phyloP scores from a whole-genome alignment of 2,329 filamentous ascomycete genomes.

The Alternaria dauci region DNA sequence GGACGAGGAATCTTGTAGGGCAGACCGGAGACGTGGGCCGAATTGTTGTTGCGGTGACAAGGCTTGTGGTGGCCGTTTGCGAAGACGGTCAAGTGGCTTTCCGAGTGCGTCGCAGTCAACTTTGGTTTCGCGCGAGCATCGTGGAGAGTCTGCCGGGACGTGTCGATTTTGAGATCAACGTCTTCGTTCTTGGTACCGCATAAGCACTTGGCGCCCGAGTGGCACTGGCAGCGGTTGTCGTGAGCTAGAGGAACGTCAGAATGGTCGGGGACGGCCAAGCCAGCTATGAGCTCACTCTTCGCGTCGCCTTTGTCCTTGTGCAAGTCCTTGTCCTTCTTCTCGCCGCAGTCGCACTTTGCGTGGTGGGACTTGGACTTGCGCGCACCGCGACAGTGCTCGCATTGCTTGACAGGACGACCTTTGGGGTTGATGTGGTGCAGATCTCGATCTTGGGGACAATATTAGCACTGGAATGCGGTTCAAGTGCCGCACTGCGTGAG shows the following conservation, averaged over 20 bases:
- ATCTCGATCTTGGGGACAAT: constrained; percentile 73
- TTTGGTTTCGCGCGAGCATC: constrained; percentile 63
- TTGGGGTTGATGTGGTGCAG: constrained; percentile 97
- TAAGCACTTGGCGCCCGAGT: constrained; percentile 66
- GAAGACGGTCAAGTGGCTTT: constrained; percentile 67
- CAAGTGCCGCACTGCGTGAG: constrained; percentile 21
- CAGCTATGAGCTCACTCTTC: constrained; percentile 50
- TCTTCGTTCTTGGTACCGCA: constrained; percentile 67
- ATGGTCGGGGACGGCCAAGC: constrained; percentile 35
- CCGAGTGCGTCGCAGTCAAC: constrained; percentile 65
- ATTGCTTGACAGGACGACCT: constrained; percentile 96
- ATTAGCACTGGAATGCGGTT: constrained; percentile 26
- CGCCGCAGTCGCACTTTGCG: constrained; percentile 95
- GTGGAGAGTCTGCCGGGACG: constrained; percentile 55
- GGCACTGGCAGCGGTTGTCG: constrained; percentile 61
- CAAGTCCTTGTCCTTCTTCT: constrained; percentile 75
- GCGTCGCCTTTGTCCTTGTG: constrained; percentile 56
- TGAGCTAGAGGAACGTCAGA: constrained; percentile 47
- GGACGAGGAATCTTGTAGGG: constrained; percentile 68
- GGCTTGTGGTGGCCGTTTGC: constrained; percentile 72
- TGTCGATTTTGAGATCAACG: constrained; percentile 56
- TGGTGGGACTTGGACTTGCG: constrained; percentile 96
- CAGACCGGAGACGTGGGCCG: constrained; percentile 68
- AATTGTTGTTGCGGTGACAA: constrained; percentile 70
- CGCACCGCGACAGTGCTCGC: constrained; percentile 92